Percentiles rank a stretch among this genome's conserved stretches.
Conservation (phyloP, 169 alveolate genomes). For the Plasmodium sp. region DNA sequence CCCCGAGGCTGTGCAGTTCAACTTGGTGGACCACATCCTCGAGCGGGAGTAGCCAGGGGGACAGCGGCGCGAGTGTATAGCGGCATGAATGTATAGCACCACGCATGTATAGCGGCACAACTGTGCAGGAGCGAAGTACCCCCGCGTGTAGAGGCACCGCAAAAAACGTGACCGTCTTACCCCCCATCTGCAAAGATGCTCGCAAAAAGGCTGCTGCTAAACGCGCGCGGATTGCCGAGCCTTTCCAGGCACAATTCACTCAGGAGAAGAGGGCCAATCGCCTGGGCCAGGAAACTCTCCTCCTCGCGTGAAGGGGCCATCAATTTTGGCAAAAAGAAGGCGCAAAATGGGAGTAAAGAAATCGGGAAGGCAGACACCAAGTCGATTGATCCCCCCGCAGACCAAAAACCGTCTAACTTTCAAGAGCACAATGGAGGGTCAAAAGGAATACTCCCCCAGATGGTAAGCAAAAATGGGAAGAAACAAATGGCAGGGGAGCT, state of each 20-base stretch:
- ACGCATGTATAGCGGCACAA: neutral
- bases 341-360: neutral
- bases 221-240: neutral
- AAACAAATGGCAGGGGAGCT: neutral
- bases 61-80: neutral
- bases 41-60: constrained; percentile 19
- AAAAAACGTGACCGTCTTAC: neutral
- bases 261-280: neutral
- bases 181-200: neutral
- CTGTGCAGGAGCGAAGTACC: too few relatives aligned
- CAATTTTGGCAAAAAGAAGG: neutral
- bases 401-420: neutral
- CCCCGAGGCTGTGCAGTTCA: constrained; percentile 47
- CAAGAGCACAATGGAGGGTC: neutral
- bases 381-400: neutral
- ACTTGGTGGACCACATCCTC: constrained; percentile 41
- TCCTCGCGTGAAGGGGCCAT: neutral
- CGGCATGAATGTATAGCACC: neutral
- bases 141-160: neutral
- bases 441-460: neutral
- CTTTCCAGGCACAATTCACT: neutral
- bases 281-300: neutral
- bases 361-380: neutral
- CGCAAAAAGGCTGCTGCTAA: neutral
- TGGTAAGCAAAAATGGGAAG: neutral